Conservation (phyloP, 2,329 filamentous ascomycete genomes). For the Ilyonectria robusta region DNA sequence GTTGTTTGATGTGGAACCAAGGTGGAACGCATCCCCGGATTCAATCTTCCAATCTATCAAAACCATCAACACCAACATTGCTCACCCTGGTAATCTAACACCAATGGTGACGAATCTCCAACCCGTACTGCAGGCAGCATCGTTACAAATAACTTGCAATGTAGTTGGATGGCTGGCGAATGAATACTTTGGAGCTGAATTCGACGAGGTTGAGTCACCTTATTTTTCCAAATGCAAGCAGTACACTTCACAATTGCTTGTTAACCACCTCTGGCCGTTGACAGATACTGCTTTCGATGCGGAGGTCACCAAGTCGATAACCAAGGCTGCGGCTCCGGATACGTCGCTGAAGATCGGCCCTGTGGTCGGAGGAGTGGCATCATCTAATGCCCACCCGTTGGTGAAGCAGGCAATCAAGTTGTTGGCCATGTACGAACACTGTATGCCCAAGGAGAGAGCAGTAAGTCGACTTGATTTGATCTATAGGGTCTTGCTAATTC, state of each 20-base stretch:
- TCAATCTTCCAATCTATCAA: constrained; percentile 68
- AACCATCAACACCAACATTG: constrained; percentile 63
- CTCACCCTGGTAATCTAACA: constrained; percentile 68
- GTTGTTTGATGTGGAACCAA: constrained; percentile 69
- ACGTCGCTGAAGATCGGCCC: constrained; percentile 66
- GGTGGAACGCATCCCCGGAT: constrained; percentile 63
- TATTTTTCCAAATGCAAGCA: constrained; percentile 69
- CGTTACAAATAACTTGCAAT: constrained; percentile 67
- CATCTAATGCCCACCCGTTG: constrained; percentile 71
- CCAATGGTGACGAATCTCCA: constrained; percentile 67
- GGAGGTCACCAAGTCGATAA: constrained; percentile 69
- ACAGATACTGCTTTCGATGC: constrained; percentile 68
- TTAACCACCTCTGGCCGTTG: constrained; percentile 71
- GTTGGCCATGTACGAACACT: constrained; percentile 73
- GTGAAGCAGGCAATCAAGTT: constrained; percentile 72
- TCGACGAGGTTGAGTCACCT: constrained; percentile 70
- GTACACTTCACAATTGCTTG: constrained; percentile 68
- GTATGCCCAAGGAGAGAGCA: constrained; percentile 75
- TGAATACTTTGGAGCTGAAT: constrained; percentile 70
- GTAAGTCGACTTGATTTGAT: constrained; percentile 56
- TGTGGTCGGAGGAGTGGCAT: constrained; percentile 63
- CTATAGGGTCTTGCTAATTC: constrained; percentile 30
- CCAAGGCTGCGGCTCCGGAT: constrained; percentile 62
- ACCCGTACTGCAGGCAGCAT: constrained; percentile 61
- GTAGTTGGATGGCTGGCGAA: constrained; percentile 71